phyloP scores from a whole-genome alignment of 148 eudicot species.

The Camellia japonica region DNA sequence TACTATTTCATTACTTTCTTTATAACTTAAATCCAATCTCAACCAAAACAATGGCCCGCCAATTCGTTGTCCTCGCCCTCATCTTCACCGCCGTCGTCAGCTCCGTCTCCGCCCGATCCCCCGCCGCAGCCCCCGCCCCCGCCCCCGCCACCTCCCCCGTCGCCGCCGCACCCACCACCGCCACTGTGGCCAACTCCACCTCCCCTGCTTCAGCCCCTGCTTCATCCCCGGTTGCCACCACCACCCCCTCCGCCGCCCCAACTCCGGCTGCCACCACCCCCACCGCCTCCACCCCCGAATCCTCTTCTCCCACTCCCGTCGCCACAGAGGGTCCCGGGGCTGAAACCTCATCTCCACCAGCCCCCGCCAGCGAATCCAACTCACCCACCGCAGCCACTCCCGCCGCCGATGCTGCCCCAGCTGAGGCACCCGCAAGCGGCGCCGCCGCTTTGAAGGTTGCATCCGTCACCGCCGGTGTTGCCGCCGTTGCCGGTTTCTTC shows the following conservation, averaged over 20 bases:
- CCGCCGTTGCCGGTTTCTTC: constrained; percentile 19
- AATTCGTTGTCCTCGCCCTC: constrained; percentile 18
- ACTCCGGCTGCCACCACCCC: not conserved
- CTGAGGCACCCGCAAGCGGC: constrained; percentile 17
- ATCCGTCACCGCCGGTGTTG: constrained; percentile 13
- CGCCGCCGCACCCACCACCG: constrained; percentile 8
- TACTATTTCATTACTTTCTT: too few species aligned
- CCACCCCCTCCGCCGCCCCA: not conserved
- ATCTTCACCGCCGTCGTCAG: constrained; percentile 11
- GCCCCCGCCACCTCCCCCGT: constrained; percentile 2
- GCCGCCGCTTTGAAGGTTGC: constrained; percentile 21
- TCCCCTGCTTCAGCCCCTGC: not conserved
- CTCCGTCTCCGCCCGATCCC: constrained; percentile 9
- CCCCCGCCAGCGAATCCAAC: constrained; percentile 1
- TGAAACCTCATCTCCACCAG: not conserved
- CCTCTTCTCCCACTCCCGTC: not conserved
- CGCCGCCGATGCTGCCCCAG: not conserved
- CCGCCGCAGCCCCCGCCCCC: not conserved
- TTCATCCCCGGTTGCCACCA: constrained; percentile 9
- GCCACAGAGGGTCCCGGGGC: constrained; percentile 3
- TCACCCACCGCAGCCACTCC: not conserved
- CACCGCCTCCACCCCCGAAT: not conserved
- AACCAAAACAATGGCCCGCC: constrained; percentile 16
- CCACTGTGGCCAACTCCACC: constrained; percentile 1
- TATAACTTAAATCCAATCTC: too few species aligned